phyloP scores from a whole-genome alignment of 1,139 yeast species.

The Meyerozyma elateridarum region DNA sequence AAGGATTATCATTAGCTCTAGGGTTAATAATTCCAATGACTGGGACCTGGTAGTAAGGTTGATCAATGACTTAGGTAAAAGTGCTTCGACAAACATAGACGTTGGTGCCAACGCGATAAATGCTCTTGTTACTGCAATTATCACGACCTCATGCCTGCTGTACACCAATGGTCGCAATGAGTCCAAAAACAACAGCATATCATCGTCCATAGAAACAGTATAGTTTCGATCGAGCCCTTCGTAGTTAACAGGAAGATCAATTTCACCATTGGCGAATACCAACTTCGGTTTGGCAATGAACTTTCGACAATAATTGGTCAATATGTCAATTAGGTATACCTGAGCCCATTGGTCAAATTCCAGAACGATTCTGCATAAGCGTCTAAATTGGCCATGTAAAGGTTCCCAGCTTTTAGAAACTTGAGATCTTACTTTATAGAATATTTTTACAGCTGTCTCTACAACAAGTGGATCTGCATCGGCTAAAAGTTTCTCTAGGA shows the following conservation, averaged over 20 bases:
- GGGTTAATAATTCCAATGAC: conserved; percentile 26
- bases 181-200: conserved; percentile 49
- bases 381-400: conserved; percentile 67
- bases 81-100: conserved; percentile 39
- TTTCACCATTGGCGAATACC: conserved; percentile 20
- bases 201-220: conserved; percentile 48
- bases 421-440: conserved; percentile 37
- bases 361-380: conserved; percentile 49
- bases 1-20: conserved; percentile 41
- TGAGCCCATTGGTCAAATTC: conserved; percentile 81
- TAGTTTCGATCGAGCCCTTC: conserved; percentile 26
- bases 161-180: conserved; percentile 41
- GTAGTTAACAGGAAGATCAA: conserved; percentile 39
- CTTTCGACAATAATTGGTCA: conserved; percentile 61
- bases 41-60: conserved; percentile 29
- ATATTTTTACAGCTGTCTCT: conserved; percentile 61
- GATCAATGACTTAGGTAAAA: conserved; percentile 47
- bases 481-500: conserved; percentile 49
- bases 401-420: conserved; percentile 48
- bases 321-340: conserved; percentile 50
- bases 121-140: conserved; percentile 58
- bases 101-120: conserved; percentile 53
- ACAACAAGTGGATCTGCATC: conserved; percentile 68
- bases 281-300: conserved; percentile 53
- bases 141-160: conserved; percentile 55